Evolutionary conservation across 2,329 filamentous ascomycete genomes (phyloP), one percentile per base, ranked within the genome.

Genomic region (Decorospora gaudefroyi): DNA sequence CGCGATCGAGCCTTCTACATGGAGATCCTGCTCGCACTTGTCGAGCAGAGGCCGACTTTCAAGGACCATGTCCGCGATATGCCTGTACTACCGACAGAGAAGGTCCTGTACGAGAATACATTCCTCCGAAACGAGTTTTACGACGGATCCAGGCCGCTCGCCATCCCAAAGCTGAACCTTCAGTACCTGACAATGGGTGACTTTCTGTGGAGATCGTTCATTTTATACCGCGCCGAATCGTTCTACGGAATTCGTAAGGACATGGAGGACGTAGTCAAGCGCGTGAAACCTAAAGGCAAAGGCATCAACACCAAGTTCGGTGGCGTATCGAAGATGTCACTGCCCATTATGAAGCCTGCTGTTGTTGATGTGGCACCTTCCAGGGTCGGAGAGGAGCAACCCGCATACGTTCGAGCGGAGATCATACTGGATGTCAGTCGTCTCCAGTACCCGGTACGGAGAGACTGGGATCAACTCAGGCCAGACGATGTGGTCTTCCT

Each of bases 141-240:
- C 61, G 86, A 96, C 67, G 91, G 91, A 17, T 90, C 89, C 16
- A 83, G 83, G 33, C 91, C 93, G 4, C 77, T 99, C 45, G 89
- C 93, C 2, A 83, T 99, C 29, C 93, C 93, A 2, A 99, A 99
- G 68, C 74, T 97, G 31, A 99, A 96, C 59, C 76, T 99, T 18
- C 93, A 99, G 65, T 99, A 99, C 70, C 78, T 99, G 10, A 95
- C 91, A 2, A 83, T 96, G 36, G 90, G 90, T 2, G 93, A 99
- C 69, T 99, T 99, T 60, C 74, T 99, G n/a, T 99, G 91, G 90
- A 83, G 95, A 51, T 90, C 92, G 0, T 86, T 97, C 61, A 79
- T 95, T 10, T 76, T 99, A 6, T 93, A 96, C 67, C 84, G 92
- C 27, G 88, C 86, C 46, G 93, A 99, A 69, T 82, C 92, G 0